A percentile compares a stretch with the other conserved stretches of the same genome.
Conservation (phyloP, 139 green algal genomes). For the Tetraselmis striata region DNA sequence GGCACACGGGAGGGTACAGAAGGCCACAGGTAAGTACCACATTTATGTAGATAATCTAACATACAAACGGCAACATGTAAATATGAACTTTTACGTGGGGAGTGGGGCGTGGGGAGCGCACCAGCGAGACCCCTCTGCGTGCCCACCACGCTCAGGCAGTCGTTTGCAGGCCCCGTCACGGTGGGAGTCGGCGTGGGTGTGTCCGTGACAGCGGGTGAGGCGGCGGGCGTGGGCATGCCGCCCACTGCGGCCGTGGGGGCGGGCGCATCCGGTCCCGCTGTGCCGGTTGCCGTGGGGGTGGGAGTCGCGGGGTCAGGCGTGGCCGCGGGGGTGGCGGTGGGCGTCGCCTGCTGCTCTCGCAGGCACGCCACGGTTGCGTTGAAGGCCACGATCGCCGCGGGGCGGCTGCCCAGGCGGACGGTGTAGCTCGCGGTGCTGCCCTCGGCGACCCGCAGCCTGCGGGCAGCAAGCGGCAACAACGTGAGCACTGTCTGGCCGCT, state of each 20-base stretch:
- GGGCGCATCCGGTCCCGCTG: no score
- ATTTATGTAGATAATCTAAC: no score
- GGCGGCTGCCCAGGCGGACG: background rate
- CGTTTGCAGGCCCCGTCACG: background rate
- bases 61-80: no score
- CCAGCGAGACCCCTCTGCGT: background rate
- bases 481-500: no score
- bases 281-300: no score
- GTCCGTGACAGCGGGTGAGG: background rate
- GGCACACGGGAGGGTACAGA: no score
- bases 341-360: no score
- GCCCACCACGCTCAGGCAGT: background rate
- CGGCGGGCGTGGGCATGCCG: background rate
- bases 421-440: background rate
- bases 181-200: background rate
- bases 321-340: background rate
- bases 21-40: no score
- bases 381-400: background rate
- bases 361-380: background rate
- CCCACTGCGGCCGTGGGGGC: background rate
- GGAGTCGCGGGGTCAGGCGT: no score
- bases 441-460: background rate
- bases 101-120: background rate
- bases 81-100: no score
- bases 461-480: background rate